These are phyloP conservation scores for Apiotrichum montevideense DNA, from an alignment of 1,284 basidiomycete genomes.

Conservation along the genomic window DNA sequence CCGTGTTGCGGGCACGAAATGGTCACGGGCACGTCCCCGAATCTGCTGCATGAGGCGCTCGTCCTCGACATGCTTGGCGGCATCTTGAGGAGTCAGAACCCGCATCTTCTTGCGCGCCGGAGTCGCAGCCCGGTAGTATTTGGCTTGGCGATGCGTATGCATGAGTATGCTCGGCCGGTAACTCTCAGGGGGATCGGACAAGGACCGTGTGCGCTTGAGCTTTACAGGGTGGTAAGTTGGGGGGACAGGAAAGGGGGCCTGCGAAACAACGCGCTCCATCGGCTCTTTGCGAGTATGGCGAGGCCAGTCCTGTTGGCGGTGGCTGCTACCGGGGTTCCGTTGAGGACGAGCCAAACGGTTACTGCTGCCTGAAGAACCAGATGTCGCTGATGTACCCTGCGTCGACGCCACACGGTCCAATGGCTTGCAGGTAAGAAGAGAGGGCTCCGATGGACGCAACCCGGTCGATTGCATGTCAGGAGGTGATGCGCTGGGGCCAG, in stretches of 20 bases:
- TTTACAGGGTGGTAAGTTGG: constrained; percentile 1
- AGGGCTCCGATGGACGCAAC: neutral
- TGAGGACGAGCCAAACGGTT: neutral
- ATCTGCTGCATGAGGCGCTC: constrained; percentile 20
- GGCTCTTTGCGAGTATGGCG: constrained; percentile 10
- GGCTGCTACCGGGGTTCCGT: neutral
- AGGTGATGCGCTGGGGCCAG: no score
- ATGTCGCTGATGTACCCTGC: neutral
- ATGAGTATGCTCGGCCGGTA: constrained; percentile 10
- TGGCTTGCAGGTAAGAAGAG: constrained; percentile 15
- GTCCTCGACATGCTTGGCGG: constrained; percentile 13
- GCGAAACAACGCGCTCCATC: constrained; percentile 17
- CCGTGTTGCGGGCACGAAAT: constrained; percentile 24
- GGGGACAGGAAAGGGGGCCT: constrained; percentile 3
- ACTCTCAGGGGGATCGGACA: constrained; percentile 18
- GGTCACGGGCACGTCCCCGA: constrained; percentile 18
- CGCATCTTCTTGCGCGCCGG: constrained; percentile 17
- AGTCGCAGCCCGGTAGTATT: constrained; percentile 9
- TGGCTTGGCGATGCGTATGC: constrained; percentile 9
- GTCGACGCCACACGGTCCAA: constrained; percentile 13
- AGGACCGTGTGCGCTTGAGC: constrained; percentile 16
- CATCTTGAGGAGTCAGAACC: constrained; percentile 15
- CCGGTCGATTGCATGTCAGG: no score
- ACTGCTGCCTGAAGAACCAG: neutral
- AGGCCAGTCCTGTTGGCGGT: constrained; percentile 3